These are phyloP conservation scores for Brassica juncea DNA, from an alignment of 345 rosid genomes.

Conservation along the genomic window DNA sequence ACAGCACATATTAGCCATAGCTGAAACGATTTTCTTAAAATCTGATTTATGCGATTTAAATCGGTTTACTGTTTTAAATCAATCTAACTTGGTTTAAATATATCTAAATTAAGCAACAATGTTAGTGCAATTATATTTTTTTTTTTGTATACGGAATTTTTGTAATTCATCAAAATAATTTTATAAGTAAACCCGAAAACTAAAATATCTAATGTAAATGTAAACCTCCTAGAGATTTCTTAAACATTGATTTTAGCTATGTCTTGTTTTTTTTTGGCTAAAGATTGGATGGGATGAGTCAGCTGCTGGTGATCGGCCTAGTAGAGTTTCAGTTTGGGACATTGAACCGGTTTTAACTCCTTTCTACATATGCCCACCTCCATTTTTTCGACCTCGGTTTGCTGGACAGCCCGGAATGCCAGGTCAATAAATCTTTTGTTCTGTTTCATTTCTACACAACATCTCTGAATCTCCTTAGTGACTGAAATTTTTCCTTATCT, in stretches of 20 bases:
- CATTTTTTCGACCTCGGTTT: conserved; percentile 80
- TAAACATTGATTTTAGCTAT: background rate
- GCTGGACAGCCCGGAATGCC: conserved; percentile 83
- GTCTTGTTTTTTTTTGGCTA: background rate
- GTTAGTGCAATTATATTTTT: too few species aligned
- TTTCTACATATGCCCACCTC: conserved; percentile 89
- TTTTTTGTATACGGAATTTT: too few species aligned
- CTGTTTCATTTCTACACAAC: conserved; percentile 3
- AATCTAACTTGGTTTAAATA: too few species aligned
- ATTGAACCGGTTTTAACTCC: conserved; percentile 94
- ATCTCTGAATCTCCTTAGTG: conserved; percentile 9
- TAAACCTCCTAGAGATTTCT: too few species aligned
- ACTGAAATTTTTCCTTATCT: background rate
- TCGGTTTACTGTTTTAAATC: too few species aligned
- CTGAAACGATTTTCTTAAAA: background rate
- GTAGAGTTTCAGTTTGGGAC: conserved; percentile 91
- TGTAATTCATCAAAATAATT: too few species aligned
- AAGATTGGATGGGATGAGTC: conserved; percentile 99
- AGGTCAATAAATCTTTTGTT: conserved; percentile 43
- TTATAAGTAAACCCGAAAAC: too few species aligned
- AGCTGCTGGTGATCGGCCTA: conserved; percentile 79
- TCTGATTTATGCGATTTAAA: too few species aligned
- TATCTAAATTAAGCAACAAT: too few species aligned
- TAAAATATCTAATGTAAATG: too few species aligned
- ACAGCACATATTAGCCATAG: background rate